These are phyloP conservation scores for Pseudodiploospora longispora DNA, from an alignment of 2,329 filamentous ascomycete genomes.

Conservation along the genomic window DNA sequence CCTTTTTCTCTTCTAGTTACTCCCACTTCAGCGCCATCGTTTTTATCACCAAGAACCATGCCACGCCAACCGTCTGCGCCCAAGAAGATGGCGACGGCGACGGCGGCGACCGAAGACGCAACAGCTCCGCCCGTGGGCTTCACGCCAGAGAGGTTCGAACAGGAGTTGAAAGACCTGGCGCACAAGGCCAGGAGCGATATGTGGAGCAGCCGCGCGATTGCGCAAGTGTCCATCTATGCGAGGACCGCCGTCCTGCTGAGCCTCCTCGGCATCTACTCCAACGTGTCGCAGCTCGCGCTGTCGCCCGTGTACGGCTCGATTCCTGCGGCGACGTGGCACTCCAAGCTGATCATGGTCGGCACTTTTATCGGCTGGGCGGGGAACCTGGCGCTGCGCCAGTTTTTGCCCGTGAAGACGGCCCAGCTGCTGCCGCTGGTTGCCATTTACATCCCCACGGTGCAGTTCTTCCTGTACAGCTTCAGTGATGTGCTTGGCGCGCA, in stretches of 20 bases:
- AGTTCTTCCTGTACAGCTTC: conserved; percentile 61
- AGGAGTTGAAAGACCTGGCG: conserved; percentile 45
- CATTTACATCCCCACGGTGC: conserved; percentile 63
- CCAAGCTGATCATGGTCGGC: conserved; percentile 54
- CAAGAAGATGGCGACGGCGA: not conserved
- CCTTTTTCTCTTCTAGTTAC: not conserved
- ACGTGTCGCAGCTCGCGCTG: conserved; percentile 66
- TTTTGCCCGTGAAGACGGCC: conserved; percentile 40
- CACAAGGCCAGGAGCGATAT: conserved; percentile 29
- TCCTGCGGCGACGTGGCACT: conserved; percentile 65
- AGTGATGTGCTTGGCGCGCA: conserved; percentile 59
- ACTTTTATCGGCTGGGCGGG: conserved; percentile 66
- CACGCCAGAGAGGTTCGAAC: conserved; percentile 45
- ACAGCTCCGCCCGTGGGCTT: conserved; percentile 21
- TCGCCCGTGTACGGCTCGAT: conserved; percentile 86
- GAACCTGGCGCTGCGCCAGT: conserved; percentile 44
- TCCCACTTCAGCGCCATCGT: not conserved
- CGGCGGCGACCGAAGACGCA: conserved; percentile 3
- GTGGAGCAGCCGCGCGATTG: conserved; percentile 22
- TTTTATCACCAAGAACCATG: not conserved
- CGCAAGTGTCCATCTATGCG: conserved; percentile 33
- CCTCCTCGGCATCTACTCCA: conserved; percentile 51
- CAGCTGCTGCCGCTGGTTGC: conserved; percentile 63
- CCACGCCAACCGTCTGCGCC: not conserved
- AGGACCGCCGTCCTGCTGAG: conserved; percentile 20